A percentile compares a stretch with the other conserved stretches of the same genome.
phyloP scores from a whole-genome alignment of 495 filamentous ascomycete species.

The Lichina pygmaea region DNA sequence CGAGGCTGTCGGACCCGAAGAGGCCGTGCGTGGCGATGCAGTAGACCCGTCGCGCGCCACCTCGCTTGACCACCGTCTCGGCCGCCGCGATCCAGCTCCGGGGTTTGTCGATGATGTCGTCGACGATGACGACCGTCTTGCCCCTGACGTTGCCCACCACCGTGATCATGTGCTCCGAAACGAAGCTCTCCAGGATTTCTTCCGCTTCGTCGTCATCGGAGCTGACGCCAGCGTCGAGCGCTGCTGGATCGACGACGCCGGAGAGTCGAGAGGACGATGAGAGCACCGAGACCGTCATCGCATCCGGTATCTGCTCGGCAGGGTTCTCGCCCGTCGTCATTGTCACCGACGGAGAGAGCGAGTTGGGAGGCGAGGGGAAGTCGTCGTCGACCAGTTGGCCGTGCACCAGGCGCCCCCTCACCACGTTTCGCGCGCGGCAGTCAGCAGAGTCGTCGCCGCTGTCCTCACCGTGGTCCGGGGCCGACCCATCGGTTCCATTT shows the following conservation, averaged over 20 bases:
- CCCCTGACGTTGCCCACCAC: constrained; percentile 78
- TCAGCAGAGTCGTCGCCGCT: constrained; percentile 49
- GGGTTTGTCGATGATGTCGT: constrained; percentile 97
- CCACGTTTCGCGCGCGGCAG: constrained; percentile 66
- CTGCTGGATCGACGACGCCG: constrained; percentile 16
- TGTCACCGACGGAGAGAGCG: constrained; percentile 27
- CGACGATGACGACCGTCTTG: constrained; percentile 72
- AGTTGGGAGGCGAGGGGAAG: constrained; percentile 49
- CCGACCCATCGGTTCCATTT: neutral
- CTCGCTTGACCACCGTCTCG: constrained; percentile 84
- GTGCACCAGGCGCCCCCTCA: constrained; percentile 75
- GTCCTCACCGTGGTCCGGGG: constrained; percentile 8
- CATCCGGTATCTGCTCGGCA: constrained; percentile 19
- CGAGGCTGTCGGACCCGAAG: constrained; percentile 69
- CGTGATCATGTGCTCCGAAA: constrained; percentile 79
- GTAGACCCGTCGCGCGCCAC: constrained; percentile 78
- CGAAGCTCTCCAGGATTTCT: constrained; percentile 40
- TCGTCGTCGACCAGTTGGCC: constrained; percentile 92
- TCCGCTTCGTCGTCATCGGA: constrained; percentile 83
- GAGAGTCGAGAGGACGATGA: constrained; percentile 25
- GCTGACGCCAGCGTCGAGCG: constrained; percentile 51
- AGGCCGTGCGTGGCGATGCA: constrained; percentile 93
- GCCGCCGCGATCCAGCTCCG: constrained; percentile 97
- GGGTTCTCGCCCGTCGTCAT: constrained; percentile 7
- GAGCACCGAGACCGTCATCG: constrained; percentile 38